Evolutionary conservation across 805 yeast species (phyloP).

Genomic region (Torulaspora maleeae): DNA sequence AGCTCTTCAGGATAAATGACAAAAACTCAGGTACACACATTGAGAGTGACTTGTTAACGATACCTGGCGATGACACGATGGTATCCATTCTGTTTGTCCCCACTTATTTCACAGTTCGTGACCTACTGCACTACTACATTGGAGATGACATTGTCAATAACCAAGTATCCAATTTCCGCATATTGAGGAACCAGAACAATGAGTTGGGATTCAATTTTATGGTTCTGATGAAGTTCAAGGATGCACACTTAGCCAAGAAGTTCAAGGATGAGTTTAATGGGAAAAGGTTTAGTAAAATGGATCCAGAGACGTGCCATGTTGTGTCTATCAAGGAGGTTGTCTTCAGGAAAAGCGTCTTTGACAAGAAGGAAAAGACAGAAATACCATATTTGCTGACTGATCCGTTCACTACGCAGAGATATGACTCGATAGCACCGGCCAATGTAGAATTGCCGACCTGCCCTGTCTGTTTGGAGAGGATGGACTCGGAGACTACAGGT

Average conservation of each 20-base stretch:
- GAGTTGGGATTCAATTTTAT: constrained; percentile 55
- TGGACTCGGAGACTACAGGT: constrained; percentile 79
- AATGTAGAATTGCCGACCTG: constrained; percentile 76
- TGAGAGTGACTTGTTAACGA: constrained; percentile 23
- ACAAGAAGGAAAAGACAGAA: constrained; percentile 27
- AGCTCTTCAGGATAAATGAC: constrained; percentile 54
- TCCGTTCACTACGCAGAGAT: constrained; percentile 51
- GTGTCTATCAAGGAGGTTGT: constrained; percentile 60
- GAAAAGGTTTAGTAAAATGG: constrained; percentile 75
- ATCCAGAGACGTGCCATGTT: constrained; percentile 79
- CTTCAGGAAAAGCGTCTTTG: constrained; percentile 35
- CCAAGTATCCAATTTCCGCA: constrained; percentile 63
- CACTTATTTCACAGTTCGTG: constrained; percentile 79
- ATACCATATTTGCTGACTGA: constrained; percentile 69
- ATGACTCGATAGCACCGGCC: constrained; percentile 22
- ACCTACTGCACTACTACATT: constrained; percentile 60
- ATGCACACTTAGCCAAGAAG: constrained; percentile 48
- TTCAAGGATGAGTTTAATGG: constrained; percentile 70
- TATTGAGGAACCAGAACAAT: constrained; percentile 57
- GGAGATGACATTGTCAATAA: constrained; percentile 59
- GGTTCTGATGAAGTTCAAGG: constrained; percentile 71
- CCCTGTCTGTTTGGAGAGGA: constrained; percentile 85
- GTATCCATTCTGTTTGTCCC: constrained; percentile 84
- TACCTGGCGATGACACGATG: constrained; percentile 56
- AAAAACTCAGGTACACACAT: constrained; percentile 28